Conservation (phyloP, 2,329 filamentous ascomycete species). For the Geoglossum cookeanum region DNA sequence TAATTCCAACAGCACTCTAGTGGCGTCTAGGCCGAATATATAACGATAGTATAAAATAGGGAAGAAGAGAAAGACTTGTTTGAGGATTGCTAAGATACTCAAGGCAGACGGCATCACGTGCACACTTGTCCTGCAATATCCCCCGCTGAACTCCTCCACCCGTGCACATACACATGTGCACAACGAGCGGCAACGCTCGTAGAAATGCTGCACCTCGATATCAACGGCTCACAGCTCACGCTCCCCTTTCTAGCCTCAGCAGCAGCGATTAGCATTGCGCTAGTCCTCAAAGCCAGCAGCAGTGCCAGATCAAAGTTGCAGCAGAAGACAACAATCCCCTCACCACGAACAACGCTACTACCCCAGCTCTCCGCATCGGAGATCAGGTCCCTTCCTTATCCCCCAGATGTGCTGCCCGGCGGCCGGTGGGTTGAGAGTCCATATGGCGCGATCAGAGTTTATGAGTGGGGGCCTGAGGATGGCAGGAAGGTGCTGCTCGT, state of each 20-base stretch:
- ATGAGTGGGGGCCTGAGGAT: constrained; percentile 16
- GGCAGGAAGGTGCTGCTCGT: constrained; percentile 17
- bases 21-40: too few species aligned
- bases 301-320: background rate
- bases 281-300: background rate
- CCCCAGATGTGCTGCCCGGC: constrained; percentile 15
- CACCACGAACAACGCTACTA: constrained; percentile 15
- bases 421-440: constrained; percentile 16
- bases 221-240: background rate
- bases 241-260: background rate
- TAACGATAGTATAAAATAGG: too few species aligned
- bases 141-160: too few species aligned
- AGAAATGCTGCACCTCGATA: too few species aligned
- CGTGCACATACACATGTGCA: too few species aligned
- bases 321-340: constrained; percentile 9
- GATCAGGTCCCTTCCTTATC: constrained; percentile 13
- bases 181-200: too few species aligned
- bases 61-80: too few species aligned
- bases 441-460: constrained; percentile 16
- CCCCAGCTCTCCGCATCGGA: constrained; percentile 14
- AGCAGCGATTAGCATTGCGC: background rate
- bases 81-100: too few species aligned
- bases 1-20: too few species aligned
- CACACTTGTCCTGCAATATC: too few species aligned
- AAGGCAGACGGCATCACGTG: too few species aligned